phyloP scores from a whole-genome alignment of 345 rosid species.

The Euphorbia pulcherrima region DNA sequence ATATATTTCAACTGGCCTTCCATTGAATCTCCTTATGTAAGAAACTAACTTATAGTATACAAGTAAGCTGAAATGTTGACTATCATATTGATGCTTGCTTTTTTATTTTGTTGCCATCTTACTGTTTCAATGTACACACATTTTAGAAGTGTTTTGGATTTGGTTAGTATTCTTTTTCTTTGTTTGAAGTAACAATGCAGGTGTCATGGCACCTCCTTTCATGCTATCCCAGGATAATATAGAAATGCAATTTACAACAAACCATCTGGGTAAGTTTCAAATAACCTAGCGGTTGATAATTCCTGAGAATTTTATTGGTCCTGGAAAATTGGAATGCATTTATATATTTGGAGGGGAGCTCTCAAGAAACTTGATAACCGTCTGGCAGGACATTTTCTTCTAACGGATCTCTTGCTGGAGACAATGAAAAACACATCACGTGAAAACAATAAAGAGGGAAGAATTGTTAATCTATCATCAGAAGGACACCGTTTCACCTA shows the following conservation, averaged over 20 bases:
- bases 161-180: slow-evolving; percentile 4
- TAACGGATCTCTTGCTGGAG: slow-evolving; percentile 43
- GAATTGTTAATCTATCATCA: slow-evolving; percentile 48
- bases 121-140: not conserved
- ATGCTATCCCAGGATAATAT: slow-evolving; percentile 33
- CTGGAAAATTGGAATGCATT: not conserved
- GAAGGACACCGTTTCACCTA: slow-evolving; percentile 33
- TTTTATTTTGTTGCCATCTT: not conserved
- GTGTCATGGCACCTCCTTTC: slow-evolving; percentile 32
- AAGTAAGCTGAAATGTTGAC: not conserved
- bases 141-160: not conserved
- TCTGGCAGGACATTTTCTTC: slow-evolving; percentile 51
- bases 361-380: not conserved
- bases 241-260: slow-evolving; percentile 32
- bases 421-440: slow-evolving; percentile 42
- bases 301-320: not conserved
- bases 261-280: slow-evolving; percentile 23
- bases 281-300: not conserved
- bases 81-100: not conserved
- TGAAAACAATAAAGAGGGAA: slow-evolving; percentile 39
- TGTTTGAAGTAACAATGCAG: slow-evolving; percentile 35
- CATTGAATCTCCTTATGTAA: slow-evolving; percentile 43
- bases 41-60: not conserved
- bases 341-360: not conserved
- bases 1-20: slow-evolving; percentile 29